phyloP scores from a whole-genome alignment of 352 stramenopile genomes.

The Bremia lactucae region DNA sequence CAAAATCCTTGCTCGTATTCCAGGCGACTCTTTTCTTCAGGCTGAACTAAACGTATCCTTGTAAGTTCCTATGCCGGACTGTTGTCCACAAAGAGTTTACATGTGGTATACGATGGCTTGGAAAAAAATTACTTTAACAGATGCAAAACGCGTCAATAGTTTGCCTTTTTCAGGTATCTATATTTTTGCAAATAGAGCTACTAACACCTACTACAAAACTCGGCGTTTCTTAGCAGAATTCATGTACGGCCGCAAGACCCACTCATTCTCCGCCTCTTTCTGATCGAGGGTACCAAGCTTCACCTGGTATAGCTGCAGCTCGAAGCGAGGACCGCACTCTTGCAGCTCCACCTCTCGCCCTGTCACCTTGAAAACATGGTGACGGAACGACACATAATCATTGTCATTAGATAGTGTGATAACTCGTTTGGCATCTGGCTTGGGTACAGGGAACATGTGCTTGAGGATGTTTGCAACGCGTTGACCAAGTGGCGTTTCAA shows the following conservation, averaged over 20 bases:
- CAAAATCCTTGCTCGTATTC: slow-evolving; percentile 78
- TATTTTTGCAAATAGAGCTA: slow-evolving; percentile 1
- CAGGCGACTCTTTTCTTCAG: slow-evolving; percentile 82
- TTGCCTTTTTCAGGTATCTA: slow-evolving; percentile 8
- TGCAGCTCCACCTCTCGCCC: slow-evolving; percentile 89
- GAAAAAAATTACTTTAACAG: too few species aligned
- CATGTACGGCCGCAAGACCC: slow-evolving; percentile 98
- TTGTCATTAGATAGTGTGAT: slow-evolving; percentile 98
- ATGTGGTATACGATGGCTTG: too few species aligned
- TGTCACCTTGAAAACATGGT: slow-evolving; percentile 97
- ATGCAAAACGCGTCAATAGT: too few species aligned
- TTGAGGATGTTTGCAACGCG: slow-evolving; percentile 97
- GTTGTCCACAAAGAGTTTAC: background rate
- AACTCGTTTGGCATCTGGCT: slow-evolving; percentile 92
- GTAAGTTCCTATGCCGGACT: slow-evolving; percentile 13
- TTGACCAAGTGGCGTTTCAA: slow-evolving; percentile 90
- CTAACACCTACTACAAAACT: slow-evolving; percentile 48
- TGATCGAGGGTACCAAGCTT: slow-evolving; percentile 98
- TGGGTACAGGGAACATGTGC: slow-evolving; percentile 97
- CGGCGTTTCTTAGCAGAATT: slow-evolving; percentile 98
- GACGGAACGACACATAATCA: slow-evolving; percentile 98
- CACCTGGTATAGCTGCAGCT: slow-evolving; percentile 97
- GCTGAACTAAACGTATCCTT: slow-evolving; percentile 83
- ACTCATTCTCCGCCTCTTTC: slow-evolving; percentile 98
- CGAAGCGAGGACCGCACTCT: slow-evolving; percentile 95